Percentiles rank a stretch among this genome's conserved stretches.
phyloP scores from a whole-genome alignment of 2,329 filamentous ascomycete species.

The Purpureocillium takamizusanense region DNA sequence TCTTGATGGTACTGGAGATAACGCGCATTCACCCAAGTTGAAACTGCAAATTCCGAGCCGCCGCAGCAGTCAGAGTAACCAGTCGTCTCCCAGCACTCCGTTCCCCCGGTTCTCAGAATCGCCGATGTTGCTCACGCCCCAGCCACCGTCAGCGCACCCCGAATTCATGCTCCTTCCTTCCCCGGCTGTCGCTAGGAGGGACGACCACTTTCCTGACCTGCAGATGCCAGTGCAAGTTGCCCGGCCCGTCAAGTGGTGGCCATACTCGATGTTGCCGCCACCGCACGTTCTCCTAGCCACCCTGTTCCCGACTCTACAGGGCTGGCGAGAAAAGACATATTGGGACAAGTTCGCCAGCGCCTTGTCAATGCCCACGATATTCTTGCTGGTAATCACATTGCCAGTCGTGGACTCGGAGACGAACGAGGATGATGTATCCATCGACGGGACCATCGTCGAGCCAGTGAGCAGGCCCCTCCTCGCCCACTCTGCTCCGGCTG shows the following conservation, averaged over 20 bases:
- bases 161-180: slow-evolving; percentile 45
- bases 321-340: slow-evolving; percentile 73
- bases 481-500: slow-evolving; percentile 22
- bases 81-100: slow-evolving; percentile 45
- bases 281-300: slow-evolving; percentile 63
- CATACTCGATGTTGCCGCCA: slow-evolving; percentile 61
- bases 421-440: slow-evolving; percentile 30
- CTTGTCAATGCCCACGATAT: slow-evolving; percentile 81
- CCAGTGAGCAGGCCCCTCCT: slow-evolving; percentile 14
- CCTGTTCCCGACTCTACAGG: slow-evolving; percentile 78
- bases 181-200: slow-evolving; percentile 24
- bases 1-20: no score
- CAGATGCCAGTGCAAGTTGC: slow-evolving; percentile 26
- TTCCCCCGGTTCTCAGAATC: slow-evolving; percentile 63
- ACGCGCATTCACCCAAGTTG: slow-evolving; percentile 15
- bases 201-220: slow-evolving; percentile 37
- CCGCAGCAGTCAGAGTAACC: slow-evolving; percentile 30
- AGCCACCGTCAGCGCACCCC: slow-evolving; percentile 30
- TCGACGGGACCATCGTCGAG: slow-evolving; percentile 18
- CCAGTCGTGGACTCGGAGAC: slow-evolving; percentile 76
- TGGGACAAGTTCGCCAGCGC: slow-evolving; percentile 77
- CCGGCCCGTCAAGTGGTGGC: slow-evolving; percentile 67
- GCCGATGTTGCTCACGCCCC: slow-evolving; percentile 33
- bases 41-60: slow-evolving; percentile 39
- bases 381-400: slow-evolving; percentile 80